Evolutionary conservation across 192 early-diverging fungal genomes (phyloP), one percentile per base, ranked within the genome.

Genomic region (Glomus cerebriforme): DNA sequence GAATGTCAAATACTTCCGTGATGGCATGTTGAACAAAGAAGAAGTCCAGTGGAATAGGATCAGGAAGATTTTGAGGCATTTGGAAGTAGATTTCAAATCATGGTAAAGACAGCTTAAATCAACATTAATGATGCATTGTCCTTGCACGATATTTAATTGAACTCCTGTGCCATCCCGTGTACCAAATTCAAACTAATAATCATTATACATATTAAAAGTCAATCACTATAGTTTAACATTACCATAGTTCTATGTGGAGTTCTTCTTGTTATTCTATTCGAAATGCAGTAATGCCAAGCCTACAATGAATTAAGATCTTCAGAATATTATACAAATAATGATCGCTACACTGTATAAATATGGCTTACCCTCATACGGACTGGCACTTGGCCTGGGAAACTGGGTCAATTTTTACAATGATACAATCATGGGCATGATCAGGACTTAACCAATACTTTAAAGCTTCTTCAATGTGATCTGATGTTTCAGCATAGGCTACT

Each of bases 141-240:
- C 75, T 77, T 77, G 75, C 37, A 65, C 5, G 15, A 65, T 45
- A 77, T 65, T 65, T 35, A 77, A 77, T 47, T 15, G 39, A 60
- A 19, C 39, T 47, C 75, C 75, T 26, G 32, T 65, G 19, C 39
- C 75, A 65, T 65, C 62, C 9, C 24, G 35, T 65, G 62, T 77
- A 10, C 62, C 39, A n/a, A 77, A 77, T 77, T 77, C 75, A 77
- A 77, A 77, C 75, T 77, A 65, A 77, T 77, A 65, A 77, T 65
- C 24, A 45, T 26, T 43, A 65, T 24, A 24, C 60, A 64, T 3
- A 65, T 77, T 77, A 77, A 65, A 77, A 64, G 59, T 35, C 15
- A 62, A 65, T 63, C 62, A 65, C n/a, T 43, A 35, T 77, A 65
- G 4, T 65, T 13, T 77, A 77, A 65, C 62, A 64, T 77, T 74